Evolutionary conservation across 2,329 filamentous ascomycete genomes (phyloP).

Genomic region (Neofusicoccum laricinum): DNA sequence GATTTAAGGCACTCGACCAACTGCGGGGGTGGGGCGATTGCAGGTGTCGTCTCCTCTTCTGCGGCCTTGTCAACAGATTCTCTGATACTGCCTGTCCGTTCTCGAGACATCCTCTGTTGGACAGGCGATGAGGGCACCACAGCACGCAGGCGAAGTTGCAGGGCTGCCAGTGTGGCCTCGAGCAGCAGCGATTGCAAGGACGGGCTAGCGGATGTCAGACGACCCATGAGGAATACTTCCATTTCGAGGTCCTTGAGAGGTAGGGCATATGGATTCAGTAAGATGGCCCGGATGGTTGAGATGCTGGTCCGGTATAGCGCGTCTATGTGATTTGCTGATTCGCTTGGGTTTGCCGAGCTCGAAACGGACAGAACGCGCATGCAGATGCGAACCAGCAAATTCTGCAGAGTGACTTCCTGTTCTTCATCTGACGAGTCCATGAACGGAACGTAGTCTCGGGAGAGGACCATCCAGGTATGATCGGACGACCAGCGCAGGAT

Average conservation of each 20-base stretch:
- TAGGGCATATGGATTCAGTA: slow-evolving; percentile 61
- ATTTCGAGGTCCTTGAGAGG: slow-evolving; percentile 63
- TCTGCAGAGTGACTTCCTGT: slow-evolving; percentile 60
- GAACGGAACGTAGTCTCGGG: slow-evolving; percentile 57
- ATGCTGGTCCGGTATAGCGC: slow-evolving; percentile 70
- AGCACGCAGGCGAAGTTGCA: slow-evolving; percentile 56
- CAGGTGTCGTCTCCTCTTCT: slow-evolving; percentile 31
- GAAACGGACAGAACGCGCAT: slow-evolving; percentile 57
- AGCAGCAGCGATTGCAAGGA: slow-evolving; percentile 76
- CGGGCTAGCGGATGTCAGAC: slow-evolving; percentile 56
- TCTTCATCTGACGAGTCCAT: slow-evolving; percentile 43
- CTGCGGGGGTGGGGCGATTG: slow-evolving; percentile 58
- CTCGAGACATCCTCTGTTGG: slow-evolving; percentile 1
- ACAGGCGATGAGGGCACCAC: neutral
- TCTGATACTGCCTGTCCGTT: slow-evolving; percentile 22
- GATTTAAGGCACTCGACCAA: slow-evolving; percentile 82
- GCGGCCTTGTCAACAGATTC: slow-evolving; percentile 39
- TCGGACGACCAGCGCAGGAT: slow-evolving; percentile 68
- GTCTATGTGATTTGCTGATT: slow-evolving; percentile 42
- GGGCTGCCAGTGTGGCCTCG: slow-evolving; percentile 70
- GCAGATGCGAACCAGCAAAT: slow-evolving; percentile 65
- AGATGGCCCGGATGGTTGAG: slow-evolving; percentile 61
- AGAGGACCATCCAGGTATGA: slow-evolving; percentile 67
- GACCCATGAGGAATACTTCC: slow-evolving; percentile 68
- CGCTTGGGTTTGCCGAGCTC: neutral